These are phyloP conservation scores for Tetracladium marchalianum DNA, from an alignment of 495 filamentous ascomycete genomes.

Conservation along the genomic window DNA sequence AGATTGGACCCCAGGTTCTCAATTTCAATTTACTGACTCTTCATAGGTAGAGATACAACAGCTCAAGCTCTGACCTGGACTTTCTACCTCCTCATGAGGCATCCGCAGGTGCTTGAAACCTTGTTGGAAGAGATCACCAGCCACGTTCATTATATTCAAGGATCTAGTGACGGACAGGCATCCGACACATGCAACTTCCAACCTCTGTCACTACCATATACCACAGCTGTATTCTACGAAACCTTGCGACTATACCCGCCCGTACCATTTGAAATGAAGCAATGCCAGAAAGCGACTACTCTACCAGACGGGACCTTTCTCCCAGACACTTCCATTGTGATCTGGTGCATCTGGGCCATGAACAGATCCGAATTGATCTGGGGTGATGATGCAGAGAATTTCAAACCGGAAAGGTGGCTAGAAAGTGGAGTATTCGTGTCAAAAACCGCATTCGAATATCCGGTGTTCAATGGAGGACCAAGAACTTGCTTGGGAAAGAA, in stretches of 20 bases:
- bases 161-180: not conserved
- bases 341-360: constrained; percentile 54
- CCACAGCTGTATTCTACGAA: constrained; percentile 48
- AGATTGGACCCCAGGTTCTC: not conserved
- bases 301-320: constrained; percentile 50
- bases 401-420: constrained; percentile 44
- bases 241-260: constrained; percentile 45
- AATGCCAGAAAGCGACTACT: constrained; percentile 35
- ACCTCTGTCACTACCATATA: constrained; percentile 37
- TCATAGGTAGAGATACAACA: constrained; percentile 43
- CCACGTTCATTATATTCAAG: not conserved
- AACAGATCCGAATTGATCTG: constrained; percentile 42
- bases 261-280: constrained; percentile 52
- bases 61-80: constrained; percentile 53
- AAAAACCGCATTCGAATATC: constrained; percentile 42
- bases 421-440: constrained; percentile 27
- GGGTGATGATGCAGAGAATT: constrained; percentile 42
- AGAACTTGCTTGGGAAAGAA: constrained; percentile 47
- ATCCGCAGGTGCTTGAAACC: constrained; percentile 26
- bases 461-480: constrained; percentile 51
- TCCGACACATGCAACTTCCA: constrained; percentile 30
- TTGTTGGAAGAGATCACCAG: constrained; percentile 33
- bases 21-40: constrained; percentile 6
- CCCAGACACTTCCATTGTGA: constrained; percentile 36
- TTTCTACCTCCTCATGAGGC: constrained; percentile 43